Conservation (phyloP, 2,329 filamentous ascomycete species). For the Alternaria novae-zelandiae region DNA sequence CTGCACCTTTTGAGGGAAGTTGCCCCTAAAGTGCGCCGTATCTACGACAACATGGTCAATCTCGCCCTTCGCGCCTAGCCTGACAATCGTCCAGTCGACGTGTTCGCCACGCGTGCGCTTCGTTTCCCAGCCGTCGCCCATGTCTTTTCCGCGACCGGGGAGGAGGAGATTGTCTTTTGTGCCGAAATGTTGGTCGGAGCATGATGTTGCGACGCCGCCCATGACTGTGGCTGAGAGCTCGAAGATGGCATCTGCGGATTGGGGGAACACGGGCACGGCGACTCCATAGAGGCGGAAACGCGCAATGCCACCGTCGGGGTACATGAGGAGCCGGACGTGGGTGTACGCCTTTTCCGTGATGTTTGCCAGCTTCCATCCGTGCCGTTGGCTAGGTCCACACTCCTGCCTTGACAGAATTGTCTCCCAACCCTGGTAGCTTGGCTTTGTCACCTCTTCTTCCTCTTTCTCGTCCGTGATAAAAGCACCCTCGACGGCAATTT, state of each 20-base stretch:
- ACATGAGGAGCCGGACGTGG: constrained; percentile 83
- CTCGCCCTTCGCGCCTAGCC: constrained; percentile 69
- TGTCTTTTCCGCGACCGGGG: constrained; percentile 79
- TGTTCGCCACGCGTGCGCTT: constrained; percentile 75
- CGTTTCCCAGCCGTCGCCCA: constrained; percentile 91
- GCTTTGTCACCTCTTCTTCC: constrained; percentile 65
- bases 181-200: constrained; percentile 85
- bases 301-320: constrained; percentile 83
- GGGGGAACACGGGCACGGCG: constrained; percentile 77
- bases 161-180: constrained; percentile 81
- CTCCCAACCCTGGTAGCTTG: constrained; percentile 64
- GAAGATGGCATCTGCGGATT: constrained; percentile 68
- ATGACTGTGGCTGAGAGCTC: constrained; percentile 81
- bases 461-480: constrained; percentile 62
- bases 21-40: constrained; percentile 83
- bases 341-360: constrained; percentile 72
- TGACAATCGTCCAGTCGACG: constrained; percentile 81
- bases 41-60: constrained; percentile 75
- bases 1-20: constrained; percentile 79
- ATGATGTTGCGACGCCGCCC: constrained; percentile 75
- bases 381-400: constrained; percentile 75
- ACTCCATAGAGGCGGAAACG: constrained; percentile 79
- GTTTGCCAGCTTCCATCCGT: constrained; percentile 71
- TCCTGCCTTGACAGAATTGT: constrained; percentile 72
- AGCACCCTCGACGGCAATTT: constrained; percentile 77